These are phyloP conservation scores for Annulohypoxylon truncatum DNA, from an alignment of 2,329 filamentous ascomycete genomes.

Conservation along the genomic window DNA sequence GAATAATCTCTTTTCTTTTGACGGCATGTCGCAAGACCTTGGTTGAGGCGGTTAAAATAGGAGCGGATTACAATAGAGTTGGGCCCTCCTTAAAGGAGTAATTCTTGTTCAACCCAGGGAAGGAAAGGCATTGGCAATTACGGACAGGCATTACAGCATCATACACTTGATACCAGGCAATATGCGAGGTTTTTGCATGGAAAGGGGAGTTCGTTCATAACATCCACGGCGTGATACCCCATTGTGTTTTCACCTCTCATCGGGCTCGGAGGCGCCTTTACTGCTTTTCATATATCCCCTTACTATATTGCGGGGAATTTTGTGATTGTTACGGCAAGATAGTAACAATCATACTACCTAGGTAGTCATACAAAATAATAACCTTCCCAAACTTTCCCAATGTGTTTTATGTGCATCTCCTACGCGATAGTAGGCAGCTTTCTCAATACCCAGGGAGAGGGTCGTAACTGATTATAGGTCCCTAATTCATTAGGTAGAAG, in stretches of 20 bases:
- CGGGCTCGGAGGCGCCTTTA: constrained; percentile 2
- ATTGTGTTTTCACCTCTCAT: constrained; percentile 16
- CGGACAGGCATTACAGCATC: constrained; percentile 21
- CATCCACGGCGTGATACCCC: constrained; percentile 39
- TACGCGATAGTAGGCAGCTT: not conserved
- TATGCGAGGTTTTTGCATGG: constrained; percentile 34
- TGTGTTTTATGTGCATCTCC: not conserved
- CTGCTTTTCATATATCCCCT: constrained; percentile 3
- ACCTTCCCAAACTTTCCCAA: not conserved
- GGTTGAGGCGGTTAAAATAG: not conserved
- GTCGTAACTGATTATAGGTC: not conserved
- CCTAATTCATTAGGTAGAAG: no score
- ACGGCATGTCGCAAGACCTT: not conserved
- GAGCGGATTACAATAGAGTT: not conserved
- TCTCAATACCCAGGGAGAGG: not conserved
- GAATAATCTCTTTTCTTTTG: not conserved
- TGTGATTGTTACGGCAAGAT: constrained; percentile 1
- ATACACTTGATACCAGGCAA: constrained; percentile 12
- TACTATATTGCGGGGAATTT: not conserved
- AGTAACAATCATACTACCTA: not conserved
- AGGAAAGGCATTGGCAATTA: constrained; percentile 12
- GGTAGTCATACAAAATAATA: not conserved
- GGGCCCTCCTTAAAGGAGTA: not conserved
- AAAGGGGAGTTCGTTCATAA: constrained; percentile 38
- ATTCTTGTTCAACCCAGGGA: constrained; percentile 9